Evolutionary conservation across 176 grass and related monocot genomes (phyloP).

Genomic region (Secale cereale): DNA sequence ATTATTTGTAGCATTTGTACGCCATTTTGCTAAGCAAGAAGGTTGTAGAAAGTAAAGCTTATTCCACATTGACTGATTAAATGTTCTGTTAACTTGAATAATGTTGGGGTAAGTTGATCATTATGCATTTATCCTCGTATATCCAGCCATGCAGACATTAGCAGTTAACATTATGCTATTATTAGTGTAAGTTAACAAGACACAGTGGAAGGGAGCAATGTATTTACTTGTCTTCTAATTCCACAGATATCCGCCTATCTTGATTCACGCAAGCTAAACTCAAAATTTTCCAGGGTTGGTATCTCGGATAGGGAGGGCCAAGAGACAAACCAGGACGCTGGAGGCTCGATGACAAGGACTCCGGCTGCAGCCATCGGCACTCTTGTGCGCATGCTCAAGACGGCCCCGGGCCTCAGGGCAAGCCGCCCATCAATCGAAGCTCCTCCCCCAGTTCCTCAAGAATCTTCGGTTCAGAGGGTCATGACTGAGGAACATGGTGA

Average conservation of each 20-base stretch:
- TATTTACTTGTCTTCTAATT: not conserved
- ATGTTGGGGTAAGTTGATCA: not conserved
- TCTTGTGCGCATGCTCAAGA: conserved; percentile 62
- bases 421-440: not conserved
- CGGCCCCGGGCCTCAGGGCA: conserved; percentile 51
- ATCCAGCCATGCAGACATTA: not conserved
- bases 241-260: not conserved
- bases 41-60: not conserved
- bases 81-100: conserved; percentile 6
- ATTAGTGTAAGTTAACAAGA: not conserved
- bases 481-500: conserved; percentile 37
- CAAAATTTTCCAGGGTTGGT: conserved; percentile 37
- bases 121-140: not conserved
- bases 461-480: conserved; percentile 46
- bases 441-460: conserved; percentile 21
- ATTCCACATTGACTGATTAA: not conserved
- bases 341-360: conserved; percentile 30
- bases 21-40: conserved; percentile 1
- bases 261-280: conserved; percentile 13
- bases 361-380: conserved; percentile 59
- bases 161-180: not conserved
- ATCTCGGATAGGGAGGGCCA: conserved; percentile 32
- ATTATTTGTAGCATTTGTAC: not conserved
- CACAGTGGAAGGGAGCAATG: not conserved
- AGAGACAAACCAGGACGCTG: conserved; percentile 8